Base-by-base conservation (phyloP, 164 flowering plant species). In the Magnolia sinica region DNA sequence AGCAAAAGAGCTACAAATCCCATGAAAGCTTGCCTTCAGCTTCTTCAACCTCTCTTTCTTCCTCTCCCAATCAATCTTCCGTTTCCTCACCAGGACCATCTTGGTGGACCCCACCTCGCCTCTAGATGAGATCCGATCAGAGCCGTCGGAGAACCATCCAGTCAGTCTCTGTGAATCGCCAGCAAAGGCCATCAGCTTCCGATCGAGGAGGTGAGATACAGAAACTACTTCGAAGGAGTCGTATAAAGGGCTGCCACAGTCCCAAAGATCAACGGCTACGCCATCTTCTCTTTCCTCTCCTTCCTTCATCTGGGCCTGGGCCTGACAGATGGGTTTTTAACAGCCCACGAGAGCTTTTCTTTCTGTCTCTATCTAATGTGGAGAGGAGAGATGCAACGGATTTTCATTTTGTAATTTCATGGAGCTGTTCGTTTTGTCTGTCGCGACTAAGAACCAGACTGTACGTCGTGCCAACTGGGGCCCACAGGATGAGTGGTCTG, bases 201-300 rank as follows among this genome's bases (percentile, higher is more conserved):
- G 49, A 37, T 68, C 71, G 3, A 68, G 50, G 16, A 37, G 50
- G 27, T 68, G 1, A 37, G 18, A 68, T 1, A 68, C 50, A 68
- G 71, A 68, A 68, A 27, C 49, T 20, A 68, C 29, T 31, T 68
- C 71, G 31, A 29, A 68, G 71, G 71, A 68, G 50, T 68, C 71
- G 49, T 68, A 68, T n/a, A 68, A 68, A 13, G 71, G 71, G 50
- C 71, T 68, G 50, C 71, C 71, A 68, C 49, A 29, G 50, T 68
- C 71, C 71, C 71, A 68, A 65, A 2, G 68, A 65, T 24, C 68
- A 20, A n/a, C 24, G 3, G 68, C 13, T 68, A 27, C 50, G 8
- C 71, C 50, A 29, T 31, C 71, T 68, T 68, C 69, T 66, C 27
- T 66, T 27, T 24, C 45, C 18, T 23, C 69, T 24, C 23, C 71